phyloP scores from a whole-genome alignment of 345 rosid genomes.

The Brassica rapa region DNA sequence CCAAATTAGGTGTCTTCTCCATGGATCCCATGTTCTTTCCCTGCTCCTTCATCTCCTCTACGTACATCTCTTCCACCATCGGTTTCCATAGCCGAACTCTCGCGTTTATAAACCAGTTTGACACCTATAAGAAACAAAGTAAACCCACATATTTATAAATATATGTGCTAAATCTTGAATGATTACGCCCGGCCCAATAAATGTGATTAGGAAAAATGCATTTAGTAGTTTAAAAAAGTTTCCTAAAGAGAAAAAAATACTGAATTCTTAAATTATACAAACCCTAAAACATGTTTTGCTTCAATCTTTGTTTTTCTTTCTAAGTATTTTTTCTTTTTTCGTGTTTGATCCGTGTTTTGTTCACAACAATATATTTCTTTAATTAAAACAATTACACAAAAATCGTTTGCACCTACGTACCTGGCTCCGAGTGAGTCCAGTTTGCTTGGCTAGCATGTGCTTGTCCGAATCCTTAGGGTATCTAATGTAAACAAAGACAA shows the following conservation, averaged over 20 bases:
- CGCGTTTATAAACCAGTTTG: conserved; percentile 98
- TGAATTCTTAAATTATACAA: too few relatives aligned
- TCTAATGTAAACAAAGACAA: conserved; percentile 43
- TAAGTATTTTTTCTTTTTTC: too few relatives aligned
- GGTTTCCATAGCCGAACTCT: conserved; percentile 99
- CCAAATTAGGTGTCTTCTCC: conserved; percentile 57
- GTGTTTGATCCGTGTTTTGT: background rate
- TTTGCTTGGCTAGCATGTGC: conserved; percentile 88
- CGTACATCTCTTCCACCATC: conserved; percentile 98
- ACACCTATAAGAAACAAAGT: conserved; percentile 51
- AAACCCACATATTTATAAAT: background rate
- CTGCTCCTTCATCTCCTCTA: conserved; percentile 81
- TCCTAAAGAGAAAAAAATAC: too few relatives aligned
- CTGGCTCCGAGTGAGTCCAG: conserved; percentile 96
- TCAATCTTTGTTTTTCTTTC: too few relatives aligned
- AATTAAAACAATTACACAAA: background rate
- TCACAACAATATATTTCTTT: background rate
- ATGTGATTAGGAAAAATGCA: too few relatives aligned
- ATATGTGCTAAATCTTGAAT: too few relatives aligned
- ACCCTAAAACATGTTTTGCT: too few relatives aligned
- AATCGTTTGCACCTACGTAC: conserved; percentile 40
- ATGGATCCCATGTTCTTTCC: conserved; percentile 61
- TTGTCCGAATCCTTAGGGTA: conserved; percentile 98
- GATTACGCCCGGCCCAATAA: too few relatives aligned
- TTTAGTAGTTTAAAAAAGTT: too few relatives aligned